Conservation (phyloP, 2,329 filamentous ascomycete genomes). For the Stenocarpella maydis region DNA sequence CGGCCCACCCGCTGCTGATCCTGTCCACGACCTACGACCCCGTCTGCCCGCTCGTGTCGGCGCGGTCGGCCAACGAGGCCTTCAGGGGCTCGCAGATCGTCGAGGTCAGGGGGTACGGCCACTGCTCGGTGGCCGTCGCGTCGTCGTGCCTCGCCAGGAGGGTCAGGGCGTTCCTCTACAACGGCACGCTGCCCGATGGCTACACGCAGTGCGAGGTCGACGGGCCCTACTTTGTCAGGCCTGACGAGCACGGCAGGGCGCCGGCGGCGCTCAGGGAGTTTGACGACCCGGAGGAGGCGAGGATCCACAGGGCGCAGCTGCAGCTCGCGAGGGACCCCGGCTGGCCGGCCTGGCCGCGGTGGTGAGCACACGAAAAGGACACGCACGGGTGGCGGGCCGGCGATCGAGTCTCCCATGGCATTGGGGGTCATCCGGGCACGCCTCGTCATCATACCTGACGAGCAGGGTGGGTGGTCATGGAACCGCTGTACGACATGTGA, state of each 20-base stretch:
- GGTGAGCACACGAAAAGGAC: background rate
- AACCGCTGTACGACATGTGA: background rate
- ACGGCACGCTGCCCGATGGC: conserved; percentile 48
- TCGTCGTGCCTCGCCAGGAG: conserved; percentile 49
- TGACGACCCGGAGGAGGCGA: conserved; percentile 27
- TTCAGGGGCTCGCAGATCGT: conserved; percentile 50
- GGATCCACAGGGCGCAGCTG: conserved; percentile 32
- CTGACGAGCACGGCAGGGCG: conserved; percentile 36
- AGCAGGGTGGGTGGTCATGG: background rate
- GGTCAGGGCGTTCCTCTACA: conserved; percentile 47
- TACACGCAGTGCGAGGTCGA: conserved; percentile 50
- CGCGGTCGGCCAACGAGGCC: conserved; percentile 45
- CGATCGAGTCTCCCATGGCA: background rate
- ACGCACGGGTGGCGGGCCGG: too few species aligned
- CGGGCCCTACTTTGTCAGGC: conserved; percentile 48
- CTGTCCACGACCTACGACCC: conserved; percentile 65
- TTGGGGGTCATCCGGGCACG: background rate
- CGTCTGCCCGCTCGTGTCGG: conserved; percentile 57
- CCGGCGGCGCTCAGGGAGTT: conserved; percentile 23
- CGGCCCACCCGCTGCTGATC: conserved; percentile 60
- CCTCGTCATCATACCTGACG: background rate
- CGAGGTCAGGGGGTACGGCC: conserved; percentile 53
- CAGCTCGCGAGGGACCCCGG: conserved; percentile 32
- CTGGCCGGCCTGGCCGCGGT: conserved; percentile 30
- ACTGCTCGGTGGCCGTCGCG: conserved; percentile 49